Evolutionary conservation across 176 grass and related monocot genomes (phyloP), one percentile per base, ranked within the genome.

Genomic region (Elymus sibiricus): DNA sequence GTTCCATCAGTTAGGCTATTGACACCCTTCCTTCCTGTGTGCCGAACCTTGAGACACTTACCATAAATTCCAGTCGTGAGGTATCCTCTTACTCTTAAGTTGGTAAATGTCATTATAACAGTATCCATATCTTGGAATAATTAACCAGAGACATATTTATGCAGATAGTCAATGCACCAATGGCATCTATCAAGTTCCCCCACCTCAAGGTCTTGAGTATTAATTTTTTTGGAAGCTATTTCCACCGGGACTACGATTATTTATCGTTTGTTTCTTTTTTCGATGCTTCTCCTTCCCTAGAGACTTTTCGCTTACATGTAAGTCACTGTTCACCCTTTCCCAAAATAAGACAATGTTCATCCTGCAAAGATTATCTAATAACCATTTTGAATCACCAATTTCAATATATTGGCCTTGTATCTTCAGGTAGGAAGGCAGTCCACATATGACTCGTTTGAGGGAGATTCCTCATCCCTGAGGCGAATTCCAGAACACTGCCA

Each of bases 11-110:
- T 76, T 65, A 84, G 76, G 40, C 59, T 37, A 15, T 31, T 27
- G 28, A 22, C 6, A 39, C 69, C 27, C 70, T 86, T 61, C 51
- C 64, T 1, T 71, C 74, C 17, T 15, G 39, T 32, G n/a, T 71
- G 37, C 76, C 64, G 5, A 86, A 71, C 28, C 35, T 86, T 13
- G 64, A 86, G 66, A 86, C 49, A 60, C 76, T 86, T 46, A 9
- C 19, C 5, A 69, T 85, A 78, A 0, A 0, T 28, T 55, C 29
- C 0, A 0, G 0, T 12, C 1, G 0, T 29, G 38, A 79, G 84
- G 84, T 80, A 79, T 86, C 3, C 25, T 71, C 19, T 60, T 53
- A 32, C 4, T 39, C 25, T 15, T 38, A 70, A 70, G 17, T 70
- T 37, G 9, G 17, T 38, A 70, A 70, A 11, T 67, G 29, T 31